phyloP scores from a whole-genome alignment of 2,329 filamentous ascomycete species.

The Hypoxylon sp. region DNA sequence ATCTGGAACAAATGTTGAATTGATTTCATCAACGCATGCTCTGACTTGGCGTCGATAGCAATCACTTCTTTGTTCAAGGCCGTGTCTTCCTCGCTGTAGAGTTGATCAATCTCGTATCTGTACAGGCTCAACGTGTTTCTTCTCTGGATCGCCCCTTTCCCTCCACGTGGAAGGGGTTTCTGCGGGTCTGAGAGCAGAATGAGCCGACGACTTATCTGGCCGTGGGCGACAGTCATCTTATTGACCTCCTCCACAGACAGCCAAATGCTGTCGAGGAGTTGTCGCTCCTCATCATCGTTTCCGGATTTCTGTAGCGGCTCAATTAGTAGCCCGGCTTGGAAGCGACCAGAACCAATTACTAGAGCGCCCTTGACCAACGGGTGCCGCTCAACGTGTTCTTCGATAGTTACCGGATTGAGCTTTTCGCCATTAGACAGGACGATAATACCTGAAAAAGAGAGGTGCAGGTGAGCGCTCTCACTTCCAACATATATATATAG shows the following conservation, averaged over 20 bases:
- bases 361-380: conserved; percentile 48
- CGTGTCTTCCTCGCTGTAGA: conserved; percentile 42
- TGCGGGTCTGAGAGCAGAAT: conserved; percentile 47
- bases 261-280: conserved; percentile 51
- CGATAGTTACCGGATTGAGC: conserved; percentile 53
- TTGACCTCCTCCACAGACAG: conserved; percentile 50
- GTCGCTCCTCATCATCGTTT: conserved; percentile 22
- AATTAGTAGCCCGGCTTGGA: conserved; percentile 54
- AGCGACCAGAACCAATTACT: conserved; percentile 51
- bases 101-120: conserved; percentile 47
- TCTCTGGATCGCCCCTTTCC: conserved; percentile 53
- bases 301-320: conserved; percentile 47
- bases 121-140: conserved; percentile 47
- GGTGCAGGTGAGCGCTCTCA: no score
- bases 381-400: conserved; percentile 47
- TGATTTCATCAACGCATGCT: conserved; percentile 41
- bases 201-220: conserved; percentile 49
- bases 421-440: conserved; percentile 57
- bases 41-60: conserved; percentile 41
- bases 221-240: conserved; percentile 49
- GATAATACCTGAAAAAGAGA: no score
- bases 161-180: conserved; percentile 50
- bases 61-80: conserved; percentile 30
- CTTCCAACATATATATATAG: no score
- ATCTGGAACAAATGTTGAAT: no score